phyloP scores from a whole-genome alignment of 2,329 filamentous ascomycete genomes.

The Colletotrichum orbiculare region DNA sequence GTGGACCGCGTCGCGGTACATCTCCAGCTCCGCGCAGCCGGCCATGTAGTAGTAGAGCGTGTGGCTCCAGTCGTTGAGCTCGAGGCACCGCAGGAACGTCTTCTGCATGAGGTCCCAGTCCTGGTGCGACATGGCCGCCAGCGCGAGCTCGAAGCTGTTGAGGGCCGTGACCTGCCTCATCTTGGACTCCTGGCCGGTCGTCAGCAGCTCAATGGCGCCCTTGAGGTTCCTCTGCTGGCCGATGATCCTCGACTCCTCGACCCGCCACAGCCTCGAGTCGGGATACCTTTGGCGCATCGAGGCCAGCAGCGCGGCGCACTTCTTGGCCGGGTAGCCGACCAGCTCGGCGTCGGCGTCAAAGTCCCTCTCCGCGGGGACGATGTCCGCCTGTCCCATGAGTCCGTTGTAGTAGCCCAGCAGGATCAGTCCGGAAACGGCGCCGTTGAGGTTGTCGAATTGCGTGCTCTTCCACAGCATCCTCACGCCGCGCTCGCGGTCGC shows the following conservation, averaged over 20 bases:
- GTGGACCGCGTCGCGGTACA: slow-evolving; percentile 75
- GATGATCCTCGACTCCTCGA: slow-evolving; percentile 86
- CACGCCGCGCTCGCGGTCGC: slow-evolving; percentile 85
- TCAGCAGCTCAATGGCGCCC: slow-evolving; percentile 74
- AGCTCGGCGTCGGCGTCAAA: slow-evolving; percentile 65
- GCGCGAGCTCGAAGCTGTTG: slow-evolving; percentile 83
- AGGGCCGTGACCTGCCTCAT: slow-evolving; percentile 92
- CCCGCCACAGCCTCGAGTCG: slow-evolving; percentile 83
- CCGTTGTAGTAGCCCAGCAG: slow-evolving; percentile 90
- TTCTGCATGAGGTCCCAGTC: slow-evolving; percentile 79
- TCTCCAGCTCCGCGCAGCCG: slow-evolving; percentile 80
- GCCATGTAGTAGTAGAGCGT: slow-evolving; percentile 91
- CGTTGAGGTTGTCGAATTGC: slow-evolving; percentile 87
- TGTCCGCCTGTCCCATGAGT: slow-evolving; percentile 87
- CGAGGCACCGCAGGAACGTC: slow-evolving; percentile 78
- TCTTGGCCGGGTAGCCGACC: slow-evolving; percentile 77
- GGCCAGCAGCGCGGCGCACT: slow-evolving; percentile 73
- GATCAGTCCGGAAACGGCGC: slow-evolving; percentile 86
- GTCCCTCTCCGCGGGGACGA: slow-evolving; percentile 74
- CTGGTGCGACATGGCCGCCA: slow-evolving; percentile 83
- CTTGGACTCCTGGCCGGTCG: slow-evolving; percentile 69
- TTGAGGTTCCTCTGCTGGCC: slow-evolving; percentile 74
- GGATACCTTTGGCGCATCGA: slow-evolving; percentile 85
- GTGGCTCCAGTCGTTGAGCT: slow-evolving; percentile 91
- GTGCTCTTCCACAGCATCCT: slow-evolving; percentile 92